These are phyloP conservation scores for Leccinum subatratum DNA, from an alignment of 1,284 basidiomycete genomes.

Conservation along the genomic window DNA sequence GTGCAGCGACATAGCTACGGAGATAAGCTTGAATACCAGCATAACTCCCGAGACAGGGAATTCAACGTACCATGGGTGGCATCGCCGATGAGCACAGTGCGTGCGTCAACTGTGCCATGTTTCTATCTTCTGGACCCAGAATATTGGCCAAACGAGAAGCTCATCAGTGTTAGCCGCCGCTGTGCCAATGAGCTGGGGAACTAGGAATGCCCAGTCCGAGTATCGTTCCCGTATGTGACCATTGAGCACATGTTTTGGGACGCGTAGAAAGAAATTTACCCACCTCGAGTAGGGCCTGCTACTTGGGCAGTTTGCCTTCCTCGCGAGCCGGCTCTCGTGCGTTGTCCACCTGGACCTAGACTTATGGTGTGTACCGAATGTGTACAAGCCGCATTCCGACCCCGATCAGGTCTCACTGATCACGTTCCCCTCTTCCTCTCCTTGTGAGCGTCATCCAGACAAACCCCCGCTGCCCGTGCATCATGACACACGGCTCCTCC, in stretches of 20 bases:
- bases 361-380: background rate
- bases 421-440: slow-evolving; percentile 25
- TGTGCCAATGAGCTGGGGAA: slow-evolving; percentile 27
- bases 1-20: slow-evolving; percentile 29
- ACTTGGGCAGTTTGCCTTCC: slow-evolving; percentile 30
- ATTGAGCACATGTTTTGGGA: background rate
- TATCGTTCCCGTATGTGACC: slow-evolving; percentile 24
- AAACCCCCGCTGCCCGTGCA: slow-evolving; percentile 29
- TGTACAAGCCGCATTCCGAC: background rate
- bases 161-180: slow-evolving; percentile 16
- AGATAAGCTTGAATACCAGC: background rate
- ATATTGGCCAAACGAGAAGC: slow-evolving; percentile 30
- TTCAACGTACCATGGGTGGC: slow-evolving; percentile 31
- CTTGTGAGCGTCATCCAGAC: too few species aligned
- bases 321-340: slow-evolving; percentile 28
- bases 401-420: slow-evolving; percentile 10
- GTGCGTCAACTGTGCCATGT: slow-evolving; percentile 27
- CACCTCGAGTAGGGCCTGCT: slow-evolving; percentile 24
- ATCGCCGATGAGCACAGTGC: slow-evolving; percentile 30
- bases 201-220: slow-evolving; percentile 29
- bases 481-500: slow-evolving; percentile 28
- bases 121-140: slow-evolving; percentile 24
- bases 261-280: background rate
- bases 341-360: slow-evolving; percentile 27
- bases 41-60: background rate